Evolutionary conservation across 176 grass and related monocot genomes (phyloP), one percentile per base, ranked within the genome.

Genomic region (Lolium multiflorum): DNA sequence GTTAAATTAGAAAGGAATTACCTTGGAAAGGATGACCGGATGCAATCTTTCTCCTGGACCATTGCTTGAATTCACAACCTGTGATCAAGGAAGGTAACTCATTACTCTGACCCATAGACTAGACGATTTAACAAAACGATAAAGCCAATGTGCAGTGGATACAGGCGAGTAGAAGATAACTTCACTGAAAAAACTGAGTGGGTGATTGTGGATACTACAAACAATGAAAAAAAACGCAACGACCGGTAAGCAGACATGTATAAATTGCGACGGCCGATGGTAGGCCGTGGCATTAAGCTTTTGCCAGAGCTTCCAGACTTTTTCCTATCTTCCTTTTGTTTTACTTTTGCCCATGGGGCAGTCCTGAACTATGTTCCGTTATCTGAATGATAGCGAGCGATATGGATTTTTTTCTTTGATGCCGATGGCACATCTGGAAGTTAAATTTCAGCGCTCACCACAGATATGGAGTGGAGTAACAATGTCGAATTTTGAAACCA

Each of bases 1-100:
- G 57, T 48, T 58, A 87, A 73, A 77, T 16, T 22, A 70, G 16
- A 77, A 55, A 43, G 74, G 69, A 17, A 80, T 49, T 89, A 98
- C 96, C 91, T 81, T 85, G 11, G 92, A 92, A 86, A 96, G 83
- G 35, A 22, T 47, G 51, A 83, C 89, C 35, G 91, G 77, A 48
- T 93, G 81, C 67, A 84, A 67, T 86, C 66, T 92, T 75, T 92
- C 58, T 24, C 86, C 89, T 74, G 85, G 85, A 60, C 5, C 78
- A 71, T 87, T 87, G 14, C 70, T 92, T 4, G 84, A 28, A 74
- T 89, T 85, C 64, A 93, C 59, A 79, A 96, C 76, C 97, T 99
- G 76, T 48, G 61, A 87, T 68, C 48, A 71, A 25, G 28, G 37
- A 87, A 61, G 20, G 12, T 13, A 76, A 25, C 15, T 76, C 7